Conservation (phyloP, 495 filamentous ascomycete genomes). For the Corynascus novoguineensis region DNA sequence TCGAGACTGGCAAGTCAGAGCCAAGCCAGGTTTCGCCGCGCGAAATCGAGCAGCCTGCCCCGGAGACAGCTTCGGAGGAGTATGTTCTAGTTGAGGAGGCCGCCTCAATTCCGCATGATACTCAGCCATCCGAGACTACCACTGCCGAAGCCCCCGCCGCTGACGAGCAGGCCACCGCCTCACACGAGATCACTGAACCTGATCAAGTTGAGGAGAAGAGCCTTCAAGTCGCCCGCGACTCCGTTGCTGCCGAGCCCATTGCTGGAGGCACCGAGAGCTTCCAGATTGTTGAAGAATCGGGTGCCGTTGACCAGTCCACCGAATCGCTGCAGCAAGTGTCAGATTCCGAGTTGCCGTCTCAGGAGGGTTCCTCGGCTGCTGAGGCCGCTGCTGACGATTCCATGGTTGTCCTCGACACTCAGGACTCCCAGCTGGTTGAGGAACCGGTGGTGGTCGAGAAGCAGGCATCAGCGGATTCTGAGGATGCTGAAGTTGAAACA, state of each 20-base stretch:
- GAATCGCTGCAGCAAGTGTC: constrained; percentile 13
- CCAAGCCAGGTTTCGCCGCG: not conserved
- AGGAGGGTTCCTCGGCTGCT: constrained; percentile 1
- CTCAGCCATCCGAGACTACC: constrained; percentile 5
- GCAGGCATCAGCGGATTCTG: not conserved
- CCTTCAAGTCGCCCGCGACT: not conserved
- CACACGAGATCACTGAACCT: constrained; percentile 4
- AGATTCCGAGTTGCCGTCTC: constrained; percentile 4
- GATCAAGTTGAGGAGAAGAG: not conserved
- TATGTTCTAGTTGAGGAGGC: constrained; percentile 24
- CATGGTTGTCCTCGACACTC: not conserved
- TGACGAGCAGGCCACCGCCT: not conserved
- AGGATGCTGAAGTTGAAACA: constrained; percentile 1
- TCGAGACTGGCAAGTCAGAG: not conserved
- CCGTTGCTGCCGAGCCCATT: not conserved
- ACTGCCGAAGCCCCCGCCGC: constrained; percentile 10
- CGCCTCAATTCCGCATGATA: constrained; percentile 6
- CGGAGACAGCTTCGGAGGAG: constrained; percentile 19
- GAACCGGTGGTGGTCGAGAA: constrained; percentile 8
- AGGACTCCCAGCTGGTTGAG: constrained; percentile 2
- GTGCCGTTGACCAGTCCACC: constrained; percentile 15
- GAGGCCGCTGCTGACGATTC: not conserved
- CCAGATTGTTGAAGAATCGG: constrained; percentile 14
- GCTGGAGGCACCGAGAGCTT: not conserved
- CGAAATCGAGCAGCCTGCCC: not conserved